Percentiles rank a stretch among this genome's conserved stretches.
Conservation (phyloP, 305 asterid genomes). For the Caryopteris hybrid region DNA sequence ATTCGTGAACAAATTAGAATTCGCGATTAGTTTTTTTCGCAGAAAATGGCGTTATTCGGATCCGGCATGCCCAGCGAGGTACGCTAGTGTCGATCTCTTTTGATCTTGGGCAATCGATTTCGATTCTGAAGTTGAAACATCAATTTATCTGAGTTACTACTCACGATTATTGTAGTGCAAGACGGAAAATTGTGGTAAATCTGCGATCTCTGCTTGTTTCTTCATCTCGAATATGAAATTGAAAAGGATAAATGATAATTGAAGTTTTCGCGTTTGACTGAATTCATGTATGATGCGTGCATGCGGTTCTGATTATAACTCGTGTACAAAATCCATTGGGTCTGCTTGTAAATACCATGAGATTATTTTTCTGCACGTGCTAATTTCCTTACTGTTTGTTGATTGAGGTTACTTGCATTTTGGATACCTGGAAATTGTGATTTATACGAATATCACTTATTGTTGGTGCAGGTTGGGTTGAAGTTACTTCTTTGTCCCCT, state of each 20-base stretch:
- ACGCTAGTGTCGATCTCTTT: not conserved
- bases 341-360: no score
- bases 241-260: not conserved
- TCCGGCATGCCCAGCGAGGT: slow-evolving; percentile 41
- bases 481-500: slow-evolving; percentile 64
- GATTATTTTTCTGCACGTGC: not conserved
- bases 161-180: not conserved
- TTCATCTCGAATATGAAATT: not conserved
- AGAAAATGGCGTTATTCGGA: slow-evolving; percentile 41
- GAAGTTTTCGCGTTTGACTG: not conserved
- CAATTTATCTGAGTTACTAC: not conserved
- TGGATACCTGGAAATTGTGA: not conserved
- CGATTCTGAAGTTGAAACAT: slow-evolving; percentile 10
- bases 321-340: no score
- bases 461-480: slow-evolving; percentile 60
- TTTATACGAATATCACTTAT: slow-evolving; percentile 11
- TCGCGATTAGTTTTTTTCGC: not conserved
- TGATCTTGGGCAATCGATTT: not conserved
- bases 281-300: not conserved
- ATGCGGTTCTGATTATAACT: no score
- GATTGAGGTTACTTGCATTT: slow-evolving; percentile 8
- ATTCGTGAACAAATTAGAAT: not conserved
- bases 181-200: not conserved
- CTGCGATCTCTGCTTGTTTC: not conserved
- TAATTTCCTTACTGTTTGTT: not conserved